phyloP scores from a whole-genome alignment of 2,329 filamentous ascomycete species.

The Alternaria ventricosa region DNA sequence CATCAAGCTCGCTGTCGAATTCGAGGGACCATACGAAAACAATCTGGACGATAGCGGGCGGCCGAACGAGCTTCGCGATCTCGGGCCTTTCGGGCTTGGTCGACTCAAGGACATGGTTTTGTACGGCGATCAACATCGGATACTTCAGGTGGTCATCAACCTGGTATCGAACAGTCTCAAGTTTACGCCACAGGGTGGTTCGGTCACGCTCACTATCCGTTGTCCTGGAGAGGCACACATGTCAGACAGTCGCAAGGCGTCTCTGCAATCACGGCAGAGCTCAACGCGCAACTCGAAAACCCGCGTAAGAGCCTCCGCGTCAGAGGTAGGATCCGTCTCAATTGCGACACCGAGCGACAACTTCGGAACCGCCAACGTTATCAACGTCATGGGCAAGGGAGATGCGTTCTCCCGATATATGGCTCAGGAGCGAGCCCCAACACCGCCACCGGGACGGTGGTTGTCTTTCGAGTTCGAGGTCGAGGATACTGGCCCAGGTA shows the following conservation, averaged over 20 bases:
- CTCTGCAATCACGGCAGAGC: conserved; percentile 52
- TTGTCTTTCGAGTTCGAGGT: conserved; percentile 87
- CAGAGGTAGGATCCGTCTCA: conserved; percentile 39
- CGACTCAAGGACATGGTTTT: conserved; percentile 83
- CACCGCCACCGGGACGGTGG: conserved; percentile 67
- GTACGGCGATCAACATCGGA: conserved; percentile 91
- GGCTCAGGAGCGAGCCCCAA: conserved; percentile 44
- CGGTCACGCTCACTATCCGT: conserved; percentile 76
- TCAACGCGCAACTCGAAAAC: conserved; percentile 46
- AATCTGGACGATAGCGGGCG: conserved; percentile 48
- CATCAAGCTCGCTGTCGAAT: conserved; percentile 76
- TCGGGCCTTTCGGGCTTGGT: conserved; percentile 70
- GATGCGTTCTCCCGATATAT: conserved; percentile 44
- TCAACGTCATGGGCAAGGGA: conserved; percentile 52
- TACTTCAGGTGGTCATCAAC: conserved; percentile 92
- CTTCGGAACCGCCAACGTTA: conserved; percentile 53
- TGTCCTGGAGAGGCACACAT: conserved; percentile 68
- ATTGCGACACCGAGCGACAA: conserved; percentile 31
- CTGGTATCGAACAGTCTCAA: conserved; percentile 91
- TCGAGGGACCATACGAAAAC: conserved; percentile 61
- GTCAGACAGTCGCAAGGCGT: conserved; percentile 53
- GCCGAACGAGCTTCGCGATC: conserved; percentile 58
- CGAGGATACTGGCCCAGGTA: conserved; percentile 85
- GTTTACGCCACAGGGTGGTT: conserved; percentile 80
- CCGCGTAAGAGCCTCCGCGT: conserved; percentile 38